phyloP scores from a whole-genome alignment of 192 early-diverging fungal genomes.

The Physocladia obscura region DNA sequence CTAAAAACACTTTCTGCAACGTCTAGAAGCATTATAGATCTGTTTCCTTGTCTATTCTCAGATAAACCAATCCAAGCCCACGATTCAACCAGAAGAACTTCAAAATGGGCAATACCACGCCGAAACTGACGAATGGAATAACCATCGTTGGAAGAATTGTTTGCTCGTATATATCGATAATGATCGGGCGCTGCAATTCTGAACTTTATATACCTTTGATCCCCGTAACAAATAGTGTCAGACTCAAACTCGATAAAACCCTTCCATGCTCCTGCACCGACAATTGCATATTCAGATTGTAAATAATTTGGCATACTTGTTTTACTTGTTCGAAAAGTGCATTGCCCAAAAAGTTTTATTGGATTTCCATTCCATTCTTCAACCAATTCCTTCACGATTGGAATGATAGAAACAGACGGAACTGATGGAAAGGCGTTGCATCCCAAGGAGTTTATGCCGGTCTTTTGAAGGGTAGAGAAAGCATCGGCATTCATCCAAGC shows the following conservation, averaged over 20 bases:
- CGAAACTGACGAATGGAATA: background rate
- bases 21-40: constrained; percentile 9
- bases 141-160: background rate
- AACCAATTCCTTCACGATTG: background rate
- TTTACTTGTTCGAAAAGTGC: too few species aligned
- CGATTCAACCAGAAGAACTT: constrained; percentile 15
- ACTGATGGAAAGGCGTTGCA: background rate
- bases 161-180: background rate
- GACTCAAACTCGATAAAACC: constrained; percentile 15
- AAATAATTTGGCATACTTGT: too few species aligned
- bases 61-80: constrained; percentile 12
- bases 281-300: too few species aligned
- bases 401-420: too few species aligned
- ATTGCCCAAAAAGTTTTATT: background rate
- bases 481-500: background rate
- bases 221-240: constrained; percentile 23
- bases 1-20: background rate
- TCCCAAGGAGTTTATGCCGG: background rate
- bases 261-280: constrained; percentile 10
- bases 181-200: background rate
- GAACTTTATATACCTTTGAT: constrained; percentile 8
- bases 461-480: too few species aligned
- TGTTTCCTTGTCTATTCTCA: background rate
- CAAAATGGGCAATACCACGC: constrained; percentile 20
- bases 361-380: background rate